Evolutionary conservation across 2,329 filamentous ascomycete species (phyloP).

Genomic region (Cladobotryum mycophilum): DNA sequence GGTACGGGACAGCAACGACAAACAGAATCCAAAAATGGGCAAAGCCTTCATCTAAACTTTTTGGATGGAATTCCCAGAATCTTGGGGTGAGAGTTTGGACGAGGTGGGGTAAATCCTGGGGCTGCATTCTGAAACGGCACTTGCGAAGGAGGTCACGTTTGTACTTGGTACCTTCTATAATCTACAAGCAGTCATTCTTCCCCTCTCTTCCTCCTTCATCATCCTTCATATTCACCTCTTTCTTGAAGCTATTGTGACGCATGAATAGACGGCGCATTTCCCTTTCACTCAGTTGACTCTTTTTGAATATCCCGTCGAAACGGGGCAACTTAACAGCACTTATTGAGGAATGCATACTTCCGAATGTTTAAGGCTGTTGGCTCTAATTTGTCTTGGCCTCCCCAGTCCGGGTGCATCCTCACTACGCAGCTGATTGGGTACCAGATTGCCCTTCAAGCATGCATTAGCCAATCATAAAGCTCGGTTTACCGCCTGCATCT

Average conservation of each 20-base stretch:
- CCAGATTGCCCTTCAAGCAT: background rate
- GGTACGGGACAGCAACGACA: background rate
- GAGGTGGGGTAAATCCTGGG: constrained; percentile 4
- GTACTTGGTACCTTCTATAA: too few relatives aligned
- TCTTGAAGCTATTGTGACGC: background rate
- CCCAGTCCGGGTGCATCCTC: background rate
- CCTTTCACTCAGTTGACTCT: too few relatives aligned
- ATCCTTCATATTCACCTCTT: background rate
- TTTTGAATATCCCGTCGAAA: too few relatives aligned
- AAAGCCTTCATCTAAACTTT: background rate
- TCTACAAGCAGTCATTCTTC: too few relatives aligned
- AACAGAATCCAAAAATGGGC: background rate
- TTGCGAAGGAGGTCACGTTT: too few relatives aligned
- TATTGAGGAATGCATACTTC: background rate
- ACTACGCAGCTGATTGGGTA: constrained; percentile 1
- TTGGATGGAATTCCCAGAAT: too few relatives aligned
- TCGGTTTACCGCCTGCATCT: constrained; percentile 12
- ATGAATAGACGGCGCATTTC: too few relatives aligned
- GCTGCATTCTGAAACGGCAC: too few relatives aligned
- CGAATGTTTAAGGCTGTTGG: background rate
- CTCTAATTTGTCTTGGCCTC: background rate
- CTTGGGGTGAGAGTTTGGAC: background rate
- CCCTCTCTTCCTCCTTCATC: too few relatives aligned
- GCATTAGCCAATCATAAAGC: constrained; percentile 7
- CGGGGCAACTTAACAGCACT: too few relatives aligned